Evolutionary conservation across 2,329 filamentous ascomycete genomes (phyloP).

Genomic region (Epichloe scottii): DNA sequence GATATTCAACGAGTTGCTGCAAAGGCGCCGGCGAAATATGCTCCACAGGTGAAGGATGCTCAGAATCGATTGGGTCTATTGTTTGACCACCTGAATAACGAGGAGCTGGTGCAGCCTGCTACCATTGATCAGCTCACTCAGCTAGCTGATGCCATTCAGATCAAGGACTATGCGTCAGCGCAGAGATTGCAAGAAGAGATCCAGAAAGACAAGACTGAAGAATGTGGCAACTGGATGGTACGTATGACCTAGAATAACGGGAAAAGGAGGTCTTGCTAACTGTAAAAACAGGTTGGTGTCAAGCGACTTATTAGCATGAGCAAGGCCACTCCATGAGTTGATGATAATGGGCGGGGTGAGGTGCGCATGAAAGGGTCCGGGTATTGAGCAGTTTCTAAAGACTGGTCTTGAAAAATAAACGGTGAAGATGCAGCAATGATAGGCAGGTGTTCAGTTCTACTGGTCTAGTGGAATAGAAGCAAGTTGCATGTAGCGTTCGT

Average conservation of each 20-base stretch:
- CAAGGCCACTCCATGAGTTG: slow-evolving; percentile 50
- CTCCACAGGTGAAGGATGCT: slow-evolving; percentile 81
- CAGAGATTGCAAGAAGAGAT: slow-evolving; percentile 61
- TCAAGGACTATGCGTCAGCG: slow-evolving; percentile 56
- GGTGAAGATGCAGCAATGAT: not conserved
- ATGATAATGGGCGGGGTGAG: not conserved
- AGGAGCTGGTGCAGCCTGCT: slow-evolving; percentile 72
- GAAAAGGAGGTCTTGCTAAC: slow-evolving; percentile 24
- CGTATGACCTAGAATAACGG: slow-evolving; percentile 17
- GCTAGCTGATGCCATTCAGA: slow-evolving; percentile 53
- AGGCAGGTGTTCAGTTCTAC: not conserved
- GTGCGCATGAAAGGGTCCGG: too few species aligned
- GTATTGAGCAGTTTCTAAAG: not conserved
- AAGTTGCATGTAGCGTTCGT: not conserved
- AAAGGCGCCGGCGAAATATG: slow-evolving; percentile 76
- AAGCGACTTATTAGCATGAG: slow-evolving; percentile 72
- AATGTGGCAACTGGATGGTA: slow-evolving; percentile 83
- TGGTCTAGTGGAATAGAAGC: not conserved
- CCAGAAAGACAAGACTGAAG: slow-evolving; percentile 62
- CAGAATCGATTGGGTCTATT: slow-evolving; percentile 84
- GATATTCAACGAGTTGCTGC: slow-evolving; percentile 85
- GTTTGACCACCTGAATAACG: slow-evolving; percentile 97
- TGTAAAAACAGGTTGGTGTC: slow-evolving; percentile 47
- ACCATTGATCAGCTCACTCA: slow-evolving; percentile 57
- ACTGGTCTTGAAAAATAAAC: not conserved